Conservation (phyloP, 495 filamentous ascomycete species). For the Penicillium ochrochloron region DNA sequence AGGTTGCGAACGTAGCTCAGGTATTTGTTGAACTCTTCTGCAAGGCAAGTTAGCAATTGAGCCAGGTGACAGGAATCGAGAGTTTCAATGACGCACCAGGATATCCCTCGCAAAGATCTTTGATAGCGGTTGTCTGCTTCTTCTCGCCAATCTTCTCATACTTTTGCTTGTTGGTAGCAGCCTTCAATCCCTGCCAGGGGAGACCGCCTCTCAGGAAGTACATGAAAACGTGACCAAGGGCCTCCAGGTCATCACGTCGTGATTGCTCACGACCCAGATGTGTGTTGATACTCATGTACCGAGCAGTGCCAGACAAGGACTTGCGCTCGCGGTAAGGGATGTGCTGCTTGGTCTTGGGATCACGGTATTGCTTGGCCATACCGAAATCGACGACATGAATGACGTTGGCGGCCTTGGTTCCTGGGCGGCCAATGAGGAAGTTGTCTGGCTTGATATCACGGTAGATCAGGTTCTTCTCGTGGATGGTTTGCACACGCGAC, state of each 20-base stretch:
- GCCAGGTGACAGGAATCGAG: neutral
- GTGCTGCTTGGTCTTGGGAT: constrained; percentile 99
- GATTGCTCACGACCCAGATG: constrained; percentile 97
- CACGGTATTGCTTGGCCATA: constrained; percentile 99
- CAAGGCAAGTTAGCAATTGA: constrained; percentile 18
- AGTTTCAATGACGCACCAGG: constrained; percentile 59
- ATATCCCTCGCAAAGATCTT: constrained; percentile 95
- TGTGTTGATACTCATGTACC: constrained; percentile 99
- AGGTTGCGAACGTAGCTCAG: constrained; percentile 96
- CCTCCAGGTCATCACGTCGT: constrained; percentile 93
- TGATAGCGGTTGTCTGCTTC: constrained; percentile 97
- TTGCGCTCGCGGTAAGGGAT: constrained; percentile 98
- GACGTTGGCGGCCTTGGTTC: constrained; percentile 91
- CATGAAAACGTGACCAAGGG: constrained; percentile 98
- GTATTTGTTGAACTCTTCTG: constrained; percentile 96
- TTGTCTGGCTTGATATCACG: constrained; percentile 99
- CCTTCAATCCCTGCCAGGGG: constrained; percentile 98
- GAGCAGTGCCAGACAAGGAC: constrained; percentile 92
- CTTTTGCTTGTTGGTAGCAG: constrained; percentile 99
- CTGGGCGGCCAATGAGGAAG: constrained; percentile 95
- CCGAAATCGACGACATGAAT: constrained; percentile 99
- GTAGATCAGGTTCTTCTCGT: constrained; percentile 99
- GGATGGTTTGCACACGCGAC: constrained; percentile 97
- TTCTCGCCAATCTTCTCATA: constrained; percentile 99
- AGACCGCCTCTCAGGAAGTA: constrained; percentile 97